Base-by-base conservation (phyloP, 768 basidiomycete genomes). In the Tulasnella sp. region DNA sequence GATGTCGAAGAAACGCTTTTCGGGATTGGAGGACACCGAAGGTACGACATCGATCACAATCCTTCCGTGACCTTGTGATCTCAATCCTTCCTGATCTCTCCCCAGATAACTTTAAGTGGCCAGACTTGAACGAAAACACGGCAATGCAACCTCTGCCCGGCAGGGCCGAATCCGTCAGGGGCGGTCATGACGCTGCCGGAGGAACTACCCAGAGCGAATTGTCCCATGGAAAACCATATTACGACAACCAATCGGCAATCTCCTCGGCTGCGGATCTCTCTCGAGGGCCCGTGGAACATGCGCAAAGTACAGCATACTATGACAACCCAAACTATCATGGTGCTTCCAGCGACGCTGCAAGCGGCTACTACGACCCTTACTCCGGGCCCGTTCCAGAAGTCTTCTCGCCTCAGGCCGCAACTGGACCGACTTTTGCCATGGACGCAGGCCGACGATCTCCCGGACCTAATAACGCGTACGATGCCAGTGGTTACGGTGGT, bases 31-130 rank as follows among this genome's bases (percentile, higher is more conserved):
- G 77, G 78, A 76, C 62, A 90, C 91, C 81, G 74, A 69, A 19
- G 88, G 92, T 92, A 79, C 76, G 90, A 86, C 32, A 22, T 42
- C 67, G 3, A 44, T 67, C 35, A 32, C 52, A 19, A 26, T 34
- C 14, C 6, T 39, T 59, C 62, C 11, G n/a, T 64, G 40, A 22
- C 19, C 52, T 66, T 69, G n/a, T 29, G 26, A 36, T 32, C n/a
- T 59, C 52, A 59, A 26, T 0, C 26, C n/a, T 59, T 37, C 19
- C 32, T 19, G 26, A 59, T 29, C 52, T 71, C 74, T 42, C 62
- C 12, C 90, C 84, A 76, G 90, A 92, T 80, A 90, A 90, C 22
- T 94, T 94, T 80, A 93, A 93, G 80, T 94, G 92, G 92, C 92
- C 92, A 3, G 92, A 94, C 77, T 84, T 93, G 41, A 91, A 92